Conservation (phyloP, 257 asterid genomes). For the Solanum chilense region DNA sequence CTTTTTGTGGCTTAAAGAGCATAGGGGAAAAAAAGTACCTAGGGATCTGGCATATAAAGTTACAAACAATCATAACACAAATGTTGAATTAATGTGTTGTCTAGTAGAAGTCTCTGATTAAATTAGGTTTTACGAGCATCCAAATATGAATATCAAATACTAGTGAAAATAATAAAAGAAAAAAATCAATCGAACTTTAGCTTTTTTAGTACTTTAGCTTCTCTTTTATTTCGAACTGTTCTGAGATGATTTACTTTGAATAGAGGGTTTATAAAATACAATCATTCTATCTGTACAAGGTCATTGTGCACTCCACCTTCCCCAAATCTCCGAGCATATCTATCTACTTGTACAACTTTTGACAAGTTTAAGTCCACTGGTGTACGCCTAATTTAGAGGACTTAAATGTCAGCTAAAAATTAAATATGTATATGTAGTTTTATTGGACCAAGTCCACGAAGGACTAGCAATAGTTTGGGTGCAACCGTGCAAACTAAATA, state of each 20-base stretch:
- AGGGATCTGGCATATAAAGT: conserved; percentile 18
- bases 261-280: too few species aligned
- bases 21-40: conserved; percentile 10
- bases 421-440: neutral
- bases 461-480: neutral
- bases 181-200: too few species aligned
- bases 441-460: neutral
- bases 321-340: neutral
- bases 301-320: neutral
- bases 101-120: too few species aligned
- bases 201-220: too few species aligned
- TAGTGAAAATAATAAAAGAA: too few species aligned
- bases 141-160: too few species aligned
- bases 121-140: too few species aligned
- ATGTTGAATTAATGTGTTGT: too few species aligned
- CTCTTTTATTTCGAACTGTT: too few species aligned
- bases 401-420: neutral
- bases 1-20: conserved; percentile 14
- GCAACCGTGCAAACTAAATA: neutral
- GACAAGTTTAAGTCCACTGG: neutral
- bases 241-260: too few species aligned
- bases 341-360: neutral
- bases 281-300: neutral
- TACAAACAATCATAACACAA: neutral
- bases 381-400: neutral